A percentile compares a stretch with the other conserved stretches of the same genome.
These are phyloP conservation scores for Amyloporia xantha DNA, from an alignment of 768 basidiomycete species.

Conservation along the genomic window DNA sequence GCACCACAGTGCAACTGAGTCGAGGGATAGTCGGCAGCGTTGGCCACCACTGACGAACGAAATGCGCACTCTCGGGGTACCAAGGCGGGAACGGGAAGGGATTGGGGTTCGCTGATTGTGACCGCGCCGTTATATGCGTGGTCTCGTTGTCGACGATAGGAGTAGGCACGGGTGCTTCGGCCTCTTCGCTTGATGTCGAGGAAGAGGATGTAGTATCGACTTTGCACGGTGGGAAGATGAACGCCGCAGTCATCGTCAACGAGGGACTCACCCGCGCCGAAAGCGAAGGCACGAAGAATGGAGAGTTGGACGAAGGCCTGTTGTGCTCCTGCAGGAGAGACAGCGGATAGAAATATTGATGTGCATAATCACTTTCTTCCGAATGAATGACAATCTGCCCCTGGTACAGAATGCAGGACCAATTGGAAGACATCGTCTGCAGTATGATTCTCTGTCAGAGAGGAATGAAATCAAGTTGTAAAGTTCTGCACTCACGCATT, in stretches of 20 bases:
- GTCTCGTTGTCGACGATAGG: not conserved
- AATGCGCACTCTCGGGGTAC: constrained; percentile 71
- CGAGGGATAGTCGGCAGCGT: constrained; percentile 54
- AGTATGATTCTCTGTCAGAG: not conserved
- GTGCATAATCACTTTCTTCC: constrained; percentile 59
- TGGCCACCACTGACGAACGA: constrained; percentile 80
- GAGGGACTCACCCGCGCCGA: constrained; percentile 17
- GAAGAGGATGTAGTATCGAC: not conserved
- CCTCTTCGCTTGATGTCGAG: not conserved
- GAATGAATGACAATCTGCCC: constrained; percentile 67
- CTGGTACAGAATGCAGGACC: constrained; percentile 69
- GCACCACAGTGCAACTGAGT: constrained; percentile 66
- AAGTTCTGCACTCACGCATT: constrained; percentile 49
- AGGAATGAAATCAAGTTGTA: constrained; percentile 5
- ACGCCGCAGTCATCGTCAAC: constrained; percentile 15
- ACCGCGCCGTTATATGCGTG: constrained; percentile 1
- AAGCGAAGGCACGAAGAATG: constrained; percentile 17
- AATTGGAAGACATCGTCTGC: constrained; percentile 62
- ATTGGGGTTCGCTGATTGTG: constrained; percentile 31
- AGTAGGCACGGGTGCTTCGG: not conserved
- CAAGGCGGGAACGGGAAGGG: constrained; percentile 63
- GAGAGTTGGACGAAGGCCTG: constrained; percentile 12
- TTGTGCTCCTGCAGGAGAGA: constrained; percentile 26
- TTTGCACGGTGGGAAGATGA: constrained; percentile 16
- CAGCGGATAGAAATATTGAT: constrained; percentile 64